A percentile compares a stretch with the other conserved stretches of the same genome.
Evolutionary conservation across 495 filamentous ascomycete species (phyloP).

Genomic region (Neurospora sublineolata): DNA sequence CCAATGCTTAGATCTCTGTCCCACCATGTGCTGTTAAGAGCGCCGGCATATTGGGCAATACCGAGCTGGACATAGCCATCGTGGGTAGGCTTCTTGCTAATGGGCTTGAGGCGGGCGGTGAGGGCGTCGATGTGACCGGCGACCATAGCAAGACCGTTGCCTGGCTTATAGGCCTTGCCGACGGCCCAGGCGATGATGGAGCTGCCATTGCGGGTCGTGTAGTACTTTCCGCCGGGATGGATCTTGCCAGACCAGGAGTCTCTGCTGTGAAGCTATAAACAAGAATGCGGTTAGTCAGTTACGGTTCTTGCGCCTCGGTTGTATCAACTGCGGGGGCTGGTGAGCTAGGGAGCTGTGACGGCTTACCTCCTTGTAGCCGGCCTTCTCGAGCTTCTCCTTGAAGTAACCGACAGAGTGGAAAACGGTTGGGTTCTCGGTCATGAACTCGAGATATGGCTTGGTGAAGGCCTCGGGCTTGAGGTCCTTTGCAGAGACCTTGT

Average conservation of each 20-base stretch:
- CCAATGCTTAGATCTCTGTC: constrained; percentile 86
- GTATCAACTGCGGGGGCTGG: not conserved
- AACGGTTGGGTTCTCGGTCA: constrained; percentile 81
- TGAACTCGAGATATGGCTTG: constrained; percentile 77
- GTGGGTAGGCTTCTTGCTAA: constrained; percentile 66
- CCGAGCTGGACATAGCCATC: constrained; percentile 83
- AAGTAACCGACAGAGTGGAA: constrained; percentile 79
- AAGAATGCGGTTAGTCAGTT: not conserved
- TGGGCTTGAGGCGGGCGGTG: constrained; percentile 79
- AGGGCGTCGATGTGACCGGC: constrained; percentile 90
- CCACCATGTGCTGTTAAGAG: constrained; percentile 81
- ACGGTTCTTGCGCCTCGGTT: not conserved
- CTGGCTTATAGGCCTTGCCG: constrained; percentile 69
- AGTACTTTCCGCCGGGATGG: constrained; percentile 77
- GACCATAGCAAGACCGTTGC: constrained; percentile 69
- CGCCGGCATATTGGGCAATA: constrained; percentile 87
- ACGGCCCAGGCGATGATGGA: constrained; percentile 79
- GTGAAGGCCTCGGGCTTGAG: constrained; percentile 52
- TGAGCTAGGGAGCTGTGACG: not conserved
- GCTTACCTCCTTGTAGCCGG: constrained; percentile 56
- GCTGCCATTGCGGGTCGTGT: constrained; percentile 72
- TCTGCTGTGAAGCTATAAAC: constrained; percentile 57
- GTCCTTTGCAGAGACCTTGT: constrained; percentile 22
- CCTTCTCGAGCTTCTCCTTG: constrained; percentile 52
- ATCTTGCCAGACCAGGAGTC: constrained; percentile 68